Conservation (phyloP, 2,329 filamentous ascomycete genomes). For the Aureobasidium sp. region DNA sequence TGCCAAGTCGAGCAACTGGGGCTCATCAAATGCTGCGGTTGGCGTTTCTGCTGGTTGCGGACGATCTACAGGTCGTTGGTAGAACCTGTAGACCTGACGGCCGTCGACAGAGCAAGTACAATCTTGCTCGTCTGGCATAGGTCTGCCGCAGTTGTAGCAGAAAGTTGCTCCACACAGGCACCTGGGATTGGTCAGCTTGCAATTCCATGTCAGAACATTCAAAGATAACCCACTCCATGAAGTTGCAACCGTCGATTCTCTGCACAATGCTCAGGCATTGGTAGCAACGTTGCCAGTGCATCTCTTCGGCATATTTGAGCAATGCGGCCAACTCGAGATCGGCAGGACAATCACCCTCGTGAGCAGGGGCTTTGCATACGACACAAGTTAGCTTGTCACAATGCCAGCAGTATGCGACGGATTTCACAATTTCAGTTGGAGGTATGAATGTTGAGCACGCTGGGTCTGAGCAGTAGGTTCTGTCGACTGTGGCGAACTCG, state of each 20-base stretch:
- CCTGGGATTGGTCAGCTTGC: neutral
- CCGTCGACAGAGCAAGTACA: neutral
- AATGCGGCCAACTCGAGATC: neutral
- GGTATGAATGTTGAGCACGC: neutral
- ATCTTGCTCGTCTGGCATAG: neutral
- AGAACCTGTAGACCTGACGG: neutral
- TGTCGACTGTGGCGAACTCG: neutral
- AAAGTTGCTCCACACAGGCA: neutral
- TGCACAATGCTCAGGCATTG: neutral
- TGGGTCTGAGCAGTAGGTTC: neutral
- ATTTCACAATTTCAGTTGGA: neutral
- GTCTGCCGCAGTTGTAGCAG: neutral
- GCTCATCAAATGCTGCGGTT: neutral
- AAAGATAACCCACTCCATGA: neutral
- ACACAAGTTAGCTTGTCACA: neutral
- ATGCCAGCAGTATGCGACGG: neutral
- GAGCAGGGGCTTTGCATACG: neutral
- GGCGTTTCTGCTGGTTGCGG: neutral
- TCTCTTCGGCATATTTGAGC: neutral
- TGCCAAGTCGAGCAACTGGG: neutral
- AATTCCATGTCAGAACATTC: neutral
- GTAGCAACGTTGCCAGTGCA: neutral
- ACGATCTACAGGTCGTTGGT: neutral
- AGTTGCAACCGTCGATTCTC: neutral
- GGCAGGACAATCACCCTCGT: neutral